Base-by-base conservation (phyloP, 108 stramenopile genomes). In the Fistulifera pelliculosa region DNA sequence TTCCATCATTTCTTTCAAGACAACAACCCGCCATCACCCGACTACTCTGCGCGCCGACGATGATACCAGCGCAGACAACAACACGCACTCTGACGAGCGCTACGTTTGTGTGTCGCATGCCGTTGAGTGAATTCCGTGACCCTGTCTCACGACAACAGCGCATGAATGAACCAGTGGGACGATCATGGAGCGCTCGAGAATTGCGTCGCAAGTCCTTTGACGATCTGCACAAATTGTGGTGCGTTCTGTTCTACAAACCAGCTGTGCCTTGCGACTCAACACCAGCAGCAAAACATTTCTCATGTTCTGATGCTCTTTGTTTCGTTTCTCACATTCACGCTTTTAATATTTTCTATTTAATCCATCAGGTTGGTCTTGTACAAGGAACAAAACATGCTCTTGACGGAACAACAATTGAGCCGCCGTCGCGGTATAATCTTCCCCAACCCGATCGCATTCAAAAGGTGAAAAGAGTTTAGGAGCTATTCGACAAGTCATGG, bases 171-270 rank as follows among this genome's bases (percentile, higher is more conserved):
- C 57, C 66, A 2, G 90, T 92, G 26, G 90, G 90, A 15, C 63
- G 90, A 48, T 62, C 70, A 17, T 92, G 90, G 90, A 62, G 71
- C 16, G 90, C 63, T 40, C 64, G 62, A 54, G 92, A 93, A 63
- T 62, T 93, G 50, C 81, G 92, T 17, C 80, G 87, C 38, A 93
- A 95, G 71, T 77, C 71, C 52, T 95, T 82, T 65, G 80, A 93
- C 11, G 94, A 95, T 75, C 69, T 92, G 47, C 91, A 93, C 58
- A 85, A 87, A 63, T 66, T 95, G 14, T 95, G 94, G 94, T 87
- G 77, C 59, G 87, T 83, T 41, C n/a, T n/a, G n/a, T n/a, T n/a
- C n/a, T n/a, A n/a, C n/a, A n/a, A n/a, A n/a, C n/a, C n/a, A n/a
- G n/a, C n/a, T n/a, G n/a, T n/a, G n/a, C n/a, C n/a, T n/a, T n/a